Evolutionary conservation across 257 asterid species (phyloP).

Genomic region (Cynanchum wilfordii): DNA sequence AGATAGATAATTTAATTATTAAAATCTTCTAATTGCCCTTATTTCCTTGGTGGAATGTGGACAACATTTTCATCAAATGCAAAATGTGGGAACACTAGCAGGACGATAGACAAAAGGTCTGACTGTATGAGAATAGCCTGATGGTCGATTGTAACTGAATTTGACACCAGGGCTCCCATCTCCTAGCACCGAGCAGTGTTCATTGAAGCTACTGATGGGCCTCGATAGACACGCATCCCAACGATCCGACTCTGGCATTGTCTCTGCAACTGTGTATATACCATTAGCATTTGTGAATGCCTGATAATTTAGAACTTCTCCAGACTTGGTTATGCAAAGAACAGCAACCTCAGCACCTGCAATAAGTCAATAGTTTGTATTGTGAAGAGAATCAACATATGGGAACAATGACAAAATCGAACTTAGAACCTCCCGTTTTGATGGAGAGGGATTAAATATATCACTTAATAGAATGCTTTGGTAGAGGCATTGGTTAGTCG

Average conservation of each 20-base stretch:
- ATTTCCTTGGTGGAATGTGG: neutral
- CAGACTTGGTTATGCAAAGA: slow-evolving; percentile 90
- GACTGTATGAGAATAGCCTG: slow-evolving; percentile 69
- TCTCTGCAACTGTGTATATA: slow-evolving; percentile 77
- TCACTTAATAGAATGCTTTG: too few relatives aligned
- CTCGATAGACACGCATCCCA: slow-evolving; percentile 92
- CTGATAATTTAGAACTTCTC: slow-evolving; percentile 86
- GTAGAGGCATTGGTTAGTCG: neutral
- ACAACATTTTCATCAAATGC: slow-evolving; percentile 31
- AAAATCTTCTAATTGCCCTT: too few relatives aligned
- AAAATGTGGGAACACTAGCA: slow-evolving; percentile 53
- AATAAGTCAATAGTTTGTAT: slow-evolving; percentile 3
- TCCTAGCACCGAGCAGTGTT: slow-evolving; percentile 57
- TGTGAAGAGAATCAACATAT: too few relatives aligned
- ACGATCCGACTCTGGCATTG: slow-evolving; percentile 89
- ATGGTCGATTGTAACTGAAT: slow-evolving; percentile 70
- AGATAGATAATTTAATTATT: neutral
- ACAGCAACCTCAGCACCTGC: slow-evolving; percentile 98
- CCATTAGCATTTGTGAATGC: slow-evolving; percentile 82
- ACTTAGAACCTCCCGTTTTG: too few relatives aligned
- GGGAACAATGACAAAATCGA: too few relatives aligned
- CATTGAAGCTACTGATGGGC: slow-evolving; percentile 85
- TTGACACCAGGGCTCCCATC: slow-evolving; percentile 60
- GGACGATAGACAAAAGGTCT: slow-evolving; percentile 81
- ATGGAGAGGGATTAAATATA: too few relatives aligned